A percentile compares a stretch with the other conserved stretches of the same genome.
Evolutionary conservation across 2,329 filamentous ascomycete species (phyloP).

Genomic region (Ophiocordyceps robertsii): DNA sequence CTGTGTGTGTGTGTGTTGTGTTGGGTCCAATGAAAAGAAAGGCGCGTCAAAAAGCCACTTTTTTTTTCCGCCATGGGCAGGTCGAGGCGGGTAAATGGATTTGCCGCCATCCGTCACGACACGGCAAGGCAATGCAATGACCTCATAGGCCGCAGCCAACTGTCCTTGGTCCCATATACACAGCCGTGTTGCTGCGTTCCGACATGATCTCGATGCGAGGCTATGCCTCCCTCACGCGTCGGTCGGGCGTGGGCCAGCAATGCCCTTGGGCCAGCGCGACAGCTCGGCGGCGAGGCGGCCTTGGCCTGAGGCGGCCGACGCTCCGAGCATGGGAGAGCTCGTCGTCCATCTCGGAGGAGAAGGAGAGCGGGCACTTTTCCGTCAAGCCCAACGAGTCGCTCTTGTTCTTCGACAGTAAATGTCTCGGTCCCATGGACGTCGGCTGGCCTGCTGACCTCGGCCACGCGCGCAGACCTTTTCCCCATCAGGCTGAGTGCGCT

Average conservation of each 20-base stretch:
- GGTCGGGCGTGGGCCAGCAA: background rate
- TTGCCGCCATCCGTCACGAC: background rate
- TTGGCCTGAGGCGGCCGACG: background rate
- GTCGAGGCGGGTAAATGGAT: background rate
- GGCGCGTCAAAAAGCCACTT: too few relatives aligned
- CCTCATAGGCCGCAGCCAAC: background rate
- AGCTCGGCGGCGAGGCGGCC: background rate
- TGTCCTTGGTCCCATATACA: too few relatives aligned
- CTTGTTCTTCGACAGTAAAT: conserved; percentile 73
- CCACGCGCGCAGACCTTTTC: conserved; percentile 54
- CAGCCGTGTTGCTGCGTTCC: background rate
- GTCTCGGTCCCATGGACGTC: background rate
- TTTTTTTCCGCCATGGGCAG: background rate
- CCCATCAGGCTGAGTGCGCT: conserved; percentile 54
- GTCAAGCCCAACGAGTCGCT: conserved; percentile 65
- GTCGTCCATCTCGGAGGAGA: conserved; percentile 27
- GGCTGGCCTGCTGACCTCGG: background rate
- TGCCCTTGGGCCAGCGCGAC: background rate
- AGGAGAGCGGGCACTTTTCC: conserved; percentile 72
- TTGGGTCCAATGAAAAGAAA: too few relatives aligned
- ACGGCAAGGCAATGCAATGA: too few relatives aligned
- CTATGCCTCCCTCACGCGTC: conserved; percentile 10
- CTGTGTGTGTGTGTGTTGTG: too few relatives aligned
- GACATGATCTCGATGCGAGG: conserved; percentile 16
- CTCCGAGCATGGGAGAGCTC: conserved; percentile 3